Percentiles rank a stretch among this genome's conserved stretches.
Conservation (phyloP, 2,329 filamentous ascomycete species). For the Clarireedia sp. region DNA sequence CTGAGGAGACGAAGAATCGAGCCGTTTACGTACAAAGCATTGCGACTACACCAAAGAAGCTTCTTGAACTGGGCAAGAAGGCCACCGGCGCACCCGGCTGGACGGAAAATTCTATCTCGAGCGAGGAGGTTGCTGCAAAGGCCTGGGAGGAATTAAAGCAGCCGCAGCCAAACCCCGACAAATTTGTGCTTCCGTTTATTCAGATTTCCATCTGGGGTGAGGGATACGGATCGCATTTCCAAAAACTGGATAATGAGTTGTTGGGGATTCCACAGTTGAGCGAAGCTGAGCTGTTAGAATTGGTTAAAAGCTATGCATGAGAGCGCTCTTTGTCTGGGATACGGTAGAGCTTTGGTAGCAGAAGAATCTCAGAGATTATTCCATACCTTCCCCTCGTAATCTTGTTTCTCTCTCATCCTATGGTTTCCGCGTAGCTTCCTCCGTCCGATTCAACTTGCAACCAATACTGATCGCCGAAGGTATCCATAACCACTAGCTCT, state of each 20-base stretch:
- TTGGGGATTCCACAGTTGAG: slow-evolving; percentile 62
- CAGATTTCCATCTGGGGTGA: slow-evolving; percentile 28
- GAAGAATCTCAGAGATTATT: too few species aligned
- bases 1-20: slow-evolving; percentile 22
- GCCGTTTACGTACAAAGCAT: slow-evolving; percentile 16
- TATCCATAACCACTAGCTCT: too few species aligned
- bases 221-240: slow-evolving; percentile 22
- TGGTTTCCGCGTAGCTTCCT: too few species aligned
- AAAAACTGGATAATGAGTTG: slow-evolving; percentile 46
- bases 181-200: slow-evolving; percentile 15
- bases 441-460: too few species aligned
- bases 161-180: slow-evolving; percentile 10
- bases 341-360: too few species aligned
- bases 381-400: too few species aligned
- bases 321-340: too few species aligned
- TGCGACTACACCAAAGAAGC: slow-evolving; percentile 15
- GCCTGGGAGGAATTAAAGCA: slow-evolving; percentile 19
- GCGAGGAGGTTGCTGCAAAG: slow-evolving; percentile 10
- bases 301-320: slow-evolving; percentile 3
- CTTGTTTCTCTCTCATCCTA: too few species aligned
- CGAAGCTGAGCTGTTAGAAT: slow-evolving; percentile 32
- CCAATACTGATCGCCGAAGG: too few species aligned
- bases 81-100: slow-evolving; percentile 13
- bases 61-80: slow-evolving; percentile 15
- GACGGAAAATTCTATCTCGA: slow-evolving; percentile 14